Percentiles rank a stretch among this genome's conserved stretches.
Conservation (phyloP, 2,329 filamentous ascomycete species). For the Incumbomyces delicatus region DNA sequence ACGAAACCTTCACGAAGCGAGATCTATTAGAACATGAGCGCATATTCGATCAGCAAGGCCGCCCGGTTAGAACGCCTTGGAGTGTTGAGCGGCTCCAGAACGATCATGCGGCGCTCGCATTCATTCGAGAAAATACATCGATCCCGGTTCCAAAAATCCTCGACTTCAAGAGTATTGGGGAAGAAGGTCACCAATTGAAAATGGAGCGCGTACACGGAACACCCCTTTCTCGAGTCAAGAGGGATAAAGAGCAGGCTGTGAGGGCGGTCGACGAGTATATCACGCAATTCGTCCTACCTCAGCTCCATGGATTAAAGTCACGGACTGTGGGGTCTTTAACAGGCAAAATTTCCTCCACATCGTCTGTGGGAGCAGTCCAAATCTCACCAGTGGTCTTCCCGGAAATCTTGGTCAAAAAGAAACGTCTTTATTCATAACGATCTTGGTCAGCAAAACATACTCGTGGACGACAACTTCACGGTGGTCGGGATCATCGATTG, state of each 20-base stretch:
- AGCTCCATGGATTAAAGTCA: constrained; percentile 2
- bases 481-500: constrained; percentile 25
- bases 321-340: constrained; percentile 5
- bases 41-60: too few species aligned
- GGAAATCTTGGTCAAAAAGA: constrained; percentile 6
- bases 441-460: constrained; percentile 5
- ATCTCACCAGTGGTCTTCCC: too few species aligned
- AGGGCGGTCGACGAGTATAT: constrained; percentile 6
- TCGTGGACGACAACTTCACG: constrained; percentile 9
- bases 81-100: constrained; percentile 5
- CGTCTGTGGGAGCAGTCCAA: too few species aligned
- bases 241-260: constrained; percentile 1
- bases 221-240: constrained; percentile 3
- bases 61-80: too few species aligned
- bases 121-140: constrained; percentile 8
- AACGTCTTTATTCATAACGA: constrained; percentile 7
- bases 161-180: constrained; percentile 4
- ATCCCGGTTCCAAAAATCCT: constrained; percentile 8
- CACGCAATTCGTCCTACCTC: constrained; percentile 5
- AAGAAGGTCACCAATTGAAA: constrained; percentile 3
- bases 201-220: constrained; percentile 7
- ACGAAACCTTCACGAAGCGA: too few species aligned
- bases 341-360: too few species aligned
- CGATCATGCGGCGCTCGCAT: constrained; percentile 4
- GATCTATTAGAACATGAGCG: too few species aligned